These are phyloP conservation scores for Aureobasidium sp. DNA, from an alignment of 2,329 filamentous ascomycete species.

Conservation along the genomic window DNA sequence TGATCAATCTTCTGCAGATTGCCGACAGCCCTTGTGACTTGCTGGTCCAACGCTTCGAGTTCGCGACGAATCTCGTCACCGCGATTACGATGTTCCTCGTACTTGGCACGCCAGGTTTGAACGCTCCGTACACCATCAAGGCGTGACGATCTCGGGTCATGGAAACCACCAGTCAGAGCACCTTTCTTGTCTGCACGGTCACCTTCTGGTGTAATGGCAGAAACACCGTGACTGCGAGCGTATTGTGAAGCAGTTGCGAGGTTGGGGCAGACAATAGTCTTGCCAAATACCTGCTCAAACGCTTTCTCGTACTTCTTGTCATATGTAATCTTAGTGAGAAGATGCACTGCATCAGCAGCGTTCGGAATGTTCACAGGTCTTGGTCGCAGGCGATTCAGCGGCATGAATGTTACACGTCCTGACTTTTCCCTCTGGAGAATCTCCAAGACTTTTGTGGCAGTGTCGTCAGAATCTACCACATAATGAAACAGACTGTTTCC, in stretches of 20 bases:
- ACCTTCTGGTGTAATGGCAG: slow-evolving; percentile 89
- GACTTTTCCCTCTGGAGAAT: slow-evolving; percentile 69
- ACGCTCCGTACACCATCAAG: slow-evolving; percentile 75
- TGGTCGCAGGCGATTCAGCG: slow-evolving; percentile 70
- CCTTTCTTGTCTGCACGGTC: slow-evolving; percentile 93
- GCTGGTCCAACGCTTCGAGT: slow-evolving; percentile 73
- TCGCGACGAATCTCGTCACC: slow-evolving; percentile 58
- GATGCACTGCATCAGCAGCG: slow-evolving; percentile 76
- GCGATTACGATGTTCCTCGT: slow-evolving; percentile 57
- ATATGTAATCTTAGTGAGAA: slow-evolving; percentile 77
- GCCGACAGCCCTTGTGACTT: slow-evolving; percentile 79
- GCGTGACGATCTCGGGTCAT: slow-evolving; percentile 77
- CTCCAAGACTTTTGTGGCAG: slow-evolving; percentile 73
- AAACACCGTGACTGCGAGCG: slow-evolving; percentile 81
- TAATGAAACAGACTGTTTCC: slow-evolving; percentile 93
- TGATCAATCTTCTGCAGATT: slow-evolving; percentile 78
- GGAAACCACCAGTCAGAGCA: slow-evolving; percentile 88
- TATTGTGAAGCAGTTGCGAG: slow-evolving; percentile 83
- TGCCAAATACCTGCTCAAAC: slow-evolving; percentile 91
- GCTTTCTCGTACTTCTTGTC: slow-evolving; percentile 71
- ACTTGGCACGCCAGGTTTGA: slow-evolving; percentile 65
- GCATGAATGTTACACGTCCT: slow-evolving; percentile 94
- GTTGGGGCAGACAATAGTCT: slow-evolving; percentile 88
- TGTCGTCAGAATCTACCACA: slow-evolving; percentile 85
- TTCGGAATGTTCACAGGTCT: slow-evolving; percentile 66